Base-by-base conservation (phyloP, 208 protist species). In the Trypanosomatidae sp. region DNA sequence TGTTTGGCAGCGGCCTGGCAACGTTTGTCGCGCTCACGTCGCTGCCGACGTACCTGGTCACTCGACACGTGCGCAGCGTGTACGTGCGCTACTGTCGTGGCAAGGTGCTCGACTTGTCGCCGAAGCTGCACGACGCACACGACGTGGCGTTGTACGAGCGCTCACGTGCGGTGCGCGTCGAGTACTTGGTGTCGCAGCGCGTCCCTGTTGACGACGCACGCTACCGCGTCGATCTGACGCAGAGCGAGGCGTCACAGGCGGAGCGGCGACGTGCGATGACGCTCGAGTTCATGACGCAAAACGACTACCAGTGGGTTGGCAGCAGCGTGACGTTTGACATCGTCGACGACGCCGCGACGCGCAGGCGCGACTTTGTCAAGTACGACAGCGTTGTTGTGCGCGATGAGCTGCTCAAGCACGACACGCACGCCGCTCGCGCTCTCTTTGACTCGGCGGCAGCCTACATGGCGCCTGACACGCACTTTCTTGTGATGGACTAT, bases 251-350 rank as follows among this genome's bases (percentile, higher is more conserved):
- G 3, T 59, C 72, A 22, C 53, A 87, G 43, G 66, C n/a, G 47
- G 63, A 74, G 45, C 62, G 76, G 10, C 61, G 77, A 11, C 66
- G 67, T 16, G 62, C 76, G 19, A 86, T 90, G 81, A 90, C 81
- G 28, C 59, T 90, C 21, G 76, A 86, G 26, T 87, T 80, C 56
- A 87, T 87, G 77, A 47, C 75, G 4, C 63, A 66, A 20, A 83
- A 90, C 53, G 81, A 90, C 49, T 64, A 86, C 39, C 71, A 85
- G 43, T 90, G 81, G 77, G 76, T 85, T 3, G 81, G 73, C 8
- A 90, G 81, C 26, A 61, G 66, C 18, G 71, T 90, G 32, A 86
- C 62, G 33, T 90, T 90, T 51, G 71, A 56, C 16, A 52, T 70
- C 0, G 58, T 85, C 7, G 57, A 82, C n/a, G 28, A 54, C 24